Conservation (phyloP, 2,329 filamentous ascomycete genomes). For the Phialemonium atrogriseum region DNA sequence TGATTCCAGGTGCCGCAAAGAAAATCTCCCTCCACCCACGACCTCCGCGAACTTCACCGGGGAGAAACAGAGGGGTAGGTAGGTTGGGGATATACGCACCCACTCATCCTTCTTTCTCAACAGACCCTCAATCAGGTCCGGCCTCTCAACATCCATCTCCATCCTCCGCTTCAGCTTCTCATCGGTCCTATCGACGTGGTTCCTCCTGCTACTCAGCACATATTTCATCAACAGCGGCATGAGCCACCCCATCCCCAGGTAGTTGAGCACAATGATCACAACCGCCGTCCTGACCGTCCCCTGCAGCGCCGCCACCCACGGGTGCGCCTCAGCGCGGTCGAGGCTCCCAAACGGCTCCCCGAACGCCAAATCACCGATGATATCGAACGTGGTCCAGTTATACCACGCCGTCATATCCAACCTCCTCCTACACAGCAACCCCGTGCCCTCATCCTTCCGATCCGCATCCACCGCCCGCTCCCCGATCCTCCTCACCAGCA, state of each 20-base stretch:
- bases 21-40: too few relatives aligned
- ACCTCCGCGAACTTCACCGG: too few relatives aligned
- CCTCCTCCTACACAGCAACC: background rate
- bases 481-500: slow-evolving; percentile 7
- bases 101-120: slow-evolving; percentile 9
- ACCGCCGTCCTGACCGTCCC: too few relatives aligned
- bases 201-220: background rate
- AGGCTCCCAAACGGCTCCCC: slow-evolving; percentile 16
- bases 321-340: slow-evolving; percentile 10
- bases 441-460: slow-evolving; percentile 10
- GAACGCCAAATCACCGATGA: slow-evolving; percentile 16
- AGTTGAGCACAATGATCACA: slow-evolving; percentile 4
- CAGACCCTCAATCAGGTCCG: slow-evolving; percentile 11
- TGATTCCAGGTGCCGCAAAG: too few relatives aligned
- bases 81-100: too few relatives aligned
- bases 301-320: slow-evolving; percentile 13
- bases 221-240: background rate
- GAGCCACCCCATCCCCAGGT: slow-evolving; percentile 1
- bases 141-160: slow-evolving; percentile 5
- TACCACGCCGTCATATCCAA: slow-evolving; percentile 13
- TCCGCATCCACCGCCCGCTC: slow-evolving; percentile 30
- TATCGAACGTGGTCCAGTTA: slow-evolving; percentile 16
- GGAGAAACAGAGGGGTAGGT: too few relatives aligned
- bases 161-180: slow-evolving; percentile 8
- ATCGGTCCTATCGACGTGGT: slow-evolving; percentile 2